Percentiles rank a stretch among this genome's conserved stretches.
Evolutionary conservation across 345 rosid genomes (phyloP).

Genomic region (Chamaenerion angustifolium): DNA sequence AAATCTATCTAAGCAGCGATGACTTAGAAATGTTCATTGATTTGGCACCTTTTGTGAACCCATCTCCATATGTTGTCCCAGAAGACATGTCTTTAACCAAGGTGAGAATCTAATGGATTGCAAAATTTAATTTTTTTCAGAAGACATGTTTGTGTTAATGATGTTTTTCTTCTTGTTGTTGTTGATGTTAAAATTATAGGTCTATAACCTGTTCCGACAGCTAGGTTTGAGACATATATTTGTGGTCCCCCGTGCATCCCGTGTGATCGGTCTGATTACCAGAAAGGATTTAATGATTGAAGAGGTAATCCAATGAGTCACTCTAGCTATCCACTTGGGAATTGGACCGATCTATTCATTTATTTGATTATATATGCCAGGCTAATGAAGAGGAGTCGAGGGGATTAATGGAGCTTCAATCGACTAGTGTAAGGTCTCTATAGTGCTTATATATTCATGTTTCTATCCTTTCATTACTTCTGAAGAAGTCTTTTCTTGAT

Average conservation of each 20-base stretch:
- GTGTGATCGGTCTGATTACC: conserved; percentile 74
- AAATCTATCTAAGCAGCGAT: conserved; percentile 63
- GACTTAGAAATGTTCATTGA: conserved; percentile 97
- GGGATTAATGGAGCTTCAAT: conserved; percentile 65
- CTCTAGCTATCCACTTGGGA: too few relatives aligned
- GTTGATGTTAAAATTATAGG: conserved; percentile 26
- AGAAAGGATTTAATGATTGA: conserved; percentile 89
- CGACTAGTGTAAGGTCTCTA: conserved; percentile 99
- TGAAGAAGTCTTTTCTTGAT: too few relatives aligned
- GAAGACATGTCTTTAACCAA: conserved; percentile 98
- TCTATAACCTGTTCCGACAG: conserved; percentile 92
- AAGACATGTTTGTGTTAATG: too few relatives aligned
- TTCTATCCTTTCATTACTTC: too few relatives aligned
- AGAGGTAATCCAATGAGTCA: conserved; percentile 7
- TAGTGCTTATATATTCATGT: conserved; percentile 16
- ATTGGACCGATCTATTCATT: too few relatives aligned
- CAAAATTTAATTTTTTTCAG: too few relatives aligned
- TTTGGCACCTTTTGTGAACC: conserved; percentile 86
- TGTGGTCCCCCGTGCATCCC: conserved; percentile 91
- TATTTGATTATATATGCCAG: conserved; percentile 17
- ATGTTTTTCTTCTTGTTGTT: neutral
- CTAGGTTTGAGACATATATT: conserved; percentile 88
- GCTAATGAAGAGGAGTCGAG: conserved; percentile 43
- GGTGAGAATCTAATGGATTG: conserved; percentile 24
- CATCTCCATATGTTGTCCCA: conserved; percentile 85